These are phyloP conservation scores for Cairneyella variabilis DNA, from an alignment of 495 filamentous ascomycete genomes.

Conservation along the genomic window DNA sequence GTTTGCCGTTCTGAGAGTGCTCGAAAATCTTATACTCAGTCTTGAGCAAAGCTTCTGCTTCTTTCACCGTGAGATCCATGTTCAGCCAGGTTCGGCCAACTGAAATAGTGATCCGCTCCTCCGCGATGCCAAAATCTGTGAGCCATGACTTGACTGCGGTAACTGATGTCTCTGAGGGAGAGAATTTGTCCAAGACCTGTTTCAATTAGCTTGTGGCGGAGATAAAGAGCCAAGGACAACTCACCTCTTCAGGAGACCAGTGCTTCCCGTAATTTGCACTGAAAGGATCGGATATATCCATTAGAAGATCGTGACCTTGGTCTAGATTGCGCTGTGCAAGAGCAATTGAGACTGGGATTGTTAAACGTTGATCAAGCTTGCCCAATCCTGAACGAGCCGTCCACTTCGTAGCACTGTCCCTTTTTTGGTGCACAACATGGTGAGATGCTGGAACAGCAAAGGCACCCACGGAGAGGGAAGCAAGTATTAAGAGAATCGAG, in stretches of 20 bases:
- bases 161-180: neutral
- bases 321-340: neutral
- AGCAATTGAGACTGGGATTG: neutral
- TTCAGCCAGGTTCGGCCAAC: neutral
- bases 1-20: constrained; percentile 6
- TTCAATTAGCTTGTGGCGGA: neutral
- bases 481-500: neutral
- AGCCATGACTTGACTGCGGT: constrained; percentile 4
- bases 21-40: constrained; percentile 10
- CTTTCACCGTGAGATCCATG: constrained; percentile 7
- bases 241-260: constrained; percentile 3
- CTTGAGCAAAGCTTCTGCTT: constrained; percentile 17
- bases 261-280: neutral
- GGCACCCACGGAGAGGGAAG: neutral
- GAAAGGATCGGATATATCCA: neutral
- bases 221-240: neutral
- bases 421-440: neutral
- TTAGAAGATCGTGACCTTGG: neutral
- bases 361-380: neutral
- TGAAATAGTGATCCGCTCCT: constrained; percentile 6
- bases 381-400: neutral
- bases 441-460: neutral
- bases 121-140: neutral
- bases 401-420: neutral
- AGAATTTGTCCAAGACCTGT: constrained; percentile 7